Evolutionary conservation across 73 alveolate species (phyloP).

Genomic region (Uronychia binucleata): DNA sequence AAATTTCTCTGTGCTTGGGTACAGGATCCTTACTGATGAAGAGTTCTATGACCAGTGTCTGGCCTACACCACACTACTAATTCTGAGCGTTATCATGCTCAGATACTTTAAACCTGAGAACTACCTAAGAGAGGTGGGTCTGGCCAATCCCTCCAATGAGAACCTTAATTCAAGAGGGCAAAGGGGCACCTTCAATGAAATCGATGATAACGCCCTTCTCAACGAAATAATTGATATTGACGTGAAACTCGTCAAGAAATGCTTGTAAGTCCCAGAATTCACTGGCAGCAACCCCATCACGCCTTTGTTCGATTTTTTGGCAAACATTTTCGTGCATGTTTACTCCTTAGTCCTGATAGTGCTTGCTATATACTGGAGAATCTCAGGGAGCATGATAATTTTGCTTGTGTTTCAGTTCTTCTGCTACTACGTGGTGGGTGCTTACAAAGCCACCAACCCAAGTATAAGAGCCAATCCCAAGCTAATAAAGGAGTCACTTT

Average conservation of each 20-base stretch:
- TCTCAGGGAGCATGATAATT: neutral
- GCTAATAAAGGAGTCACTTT: neutral
- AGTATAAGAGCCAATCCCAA: neutral
- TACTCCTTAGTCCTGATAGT: neutral
- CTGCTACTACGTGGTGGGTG: neutral
- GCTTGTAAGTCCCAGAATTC: too few species aligned
- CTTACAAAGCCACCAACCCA: neutral
- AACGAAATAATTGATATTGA: too few species aligned
- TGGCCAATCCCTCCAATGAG: too few species aligned
- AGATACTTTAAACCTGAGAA: neutral
- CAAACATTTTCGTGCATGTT: neutral
- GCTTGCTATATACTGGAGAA: neutral
- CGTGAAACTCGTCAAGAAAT: too few species aligned
- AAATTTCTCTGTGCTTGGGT: neutral
- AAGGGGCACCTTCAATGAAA: too few species aligned
- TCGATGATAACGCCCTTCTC: too few species aligned
- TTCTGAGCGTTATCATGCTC: neutral
- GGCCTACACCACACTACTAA: neutral
- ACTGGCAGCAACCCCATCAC: neutral
- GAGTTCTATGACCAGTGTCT: neutral
- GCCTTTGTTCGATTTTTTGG: neutral
- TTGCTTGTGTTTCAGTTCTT: neutral
- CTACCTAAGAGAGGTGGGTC: too few species aligned
- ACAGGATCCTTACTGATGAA: neutral
- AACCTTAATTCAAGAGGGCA: too few species aligned